Evolutionary conservation across 192 early-diverging fungal genomes (phyloP), one percentile per base, ranked within the genome.

Genomic region (Coemansia sp.): DNA sequence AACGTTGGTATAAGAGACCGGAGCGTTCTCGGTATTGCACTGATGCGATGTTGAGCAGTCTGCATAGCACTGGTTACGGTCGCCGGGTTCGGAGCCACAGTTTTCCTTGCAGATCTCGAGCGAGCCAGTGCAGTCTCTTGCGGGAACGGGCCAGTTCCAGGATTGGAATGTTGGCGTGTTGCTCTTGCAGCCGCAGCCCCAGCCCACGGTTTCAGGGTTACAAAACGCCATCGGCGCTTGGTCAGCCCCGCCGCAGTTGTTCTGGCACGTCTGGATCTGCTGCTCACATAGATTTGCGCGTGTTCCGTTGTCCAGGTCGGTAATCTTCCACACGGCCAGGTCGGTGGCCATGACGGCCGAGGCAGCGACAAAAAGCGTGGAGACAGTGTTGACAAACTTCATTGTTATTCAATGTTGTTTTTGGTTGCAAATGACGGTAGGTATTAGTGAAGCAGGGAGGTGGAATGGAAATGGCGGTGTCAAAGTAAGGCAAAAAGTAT

Each of bases 151-250:
- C 70, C 76, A 74, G 71, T 83, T 76, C 71, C 70, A 83, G 19
- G 63, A 56, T 32, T 73, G 62, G 62, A 79, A 82, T 48, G 81
- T 68, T 20, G 82, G 82, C 4, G 71, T 69, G 58, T 79, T 71
- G 23, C 59, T 59, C 63, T 57, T 43, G 66, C 84, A 85, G 3
- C 79, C 82, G 23, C 84, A 85, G 38, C 82, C 82, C 84, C 84
- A 85, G 33, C 74, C 84, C 72, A 85, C 68, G 19, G 84, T 85
- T n/a, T 62, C 70, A 6, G 61, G 2, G 70, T 85, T 85, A 43
- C 84, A 85, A 62, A 85, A 85, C 20, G 76, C 74, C 84, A 81
- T 79, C 20, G 68, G 68, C 2, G 82, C 73, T 54, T 71, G 62
- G 20, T 73, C 36, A 32, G 76, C 67, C 5, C 76, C 76, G 29